Conservation (phyloP, 306 rosid genomes). For the Arachis stenosperma region DNA sequence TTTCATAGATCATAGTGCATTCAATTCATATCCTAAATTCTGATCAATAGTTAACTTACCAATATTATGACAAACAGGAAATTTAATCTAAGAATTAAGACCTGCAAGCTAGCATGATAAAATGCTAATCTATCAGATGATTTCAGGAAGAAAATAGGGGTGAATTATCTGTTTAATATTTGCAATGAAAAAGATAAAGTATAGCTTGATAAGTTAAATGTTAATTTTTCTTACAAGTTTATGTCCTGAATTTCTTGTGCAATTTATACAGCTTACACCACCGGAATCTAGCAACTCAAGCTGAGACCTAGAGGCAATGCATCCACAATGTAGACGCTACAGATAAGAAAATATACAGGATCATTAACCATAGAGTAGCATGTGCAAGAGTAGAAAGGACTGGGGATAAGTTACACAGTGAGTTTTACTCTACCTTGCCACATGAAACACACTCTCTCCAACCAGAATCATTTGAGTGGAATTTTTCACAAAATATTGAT, state of each 20-base stretch:
- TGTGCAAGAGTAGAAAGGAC: conserved; percentile 1
- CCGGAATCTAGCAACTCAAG: conserved; percentile 82
- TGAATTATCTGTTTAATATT: conserved; percentile 5
- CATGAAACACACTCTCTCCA: conserved; percentile 90
- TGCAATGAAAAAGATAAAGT: background rate
- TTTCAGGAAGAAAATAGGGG: conserved; percentile 20
- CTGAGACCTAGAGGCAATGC: conserved; percentile 72
- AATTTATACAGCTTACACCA: conserved; percentile 79
- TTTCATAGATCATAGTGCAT: conserved; percentile 19
- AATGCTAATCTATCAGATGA: conserved; percentile 9
- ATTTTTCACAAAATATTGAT: conserved; percentile 71
- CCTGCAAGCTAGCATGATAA: conserved; percentile 17
- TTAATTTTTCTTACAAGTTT: conserved; percentile 58
- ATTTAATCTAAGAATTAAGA: conserved; percentile 18
- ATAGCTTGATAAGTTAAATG: conserved; percentile 27
- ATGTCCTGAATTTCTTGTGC: conserved; percentile 57
- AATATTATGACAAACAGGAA: conserved; percentile 21
- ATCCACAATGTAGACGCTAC: conserved; percentile 97
- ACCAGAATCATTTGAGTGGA: conserved; percentile 84
- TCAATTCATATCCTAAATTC: conserved; percentile 33
- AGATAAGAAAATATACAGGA: conserved; percentile 34
- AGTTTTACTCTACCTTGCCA: conserved; percentile 67
- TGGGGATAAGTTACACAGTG: background rate
- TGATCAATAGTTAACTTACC: conserved; percentile 23
- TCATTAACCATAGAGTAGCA: background rate